Base-by-base conservation (phyloP, 371 early-diverging fungal species). In the Haplosporangium sp. region DNA sequence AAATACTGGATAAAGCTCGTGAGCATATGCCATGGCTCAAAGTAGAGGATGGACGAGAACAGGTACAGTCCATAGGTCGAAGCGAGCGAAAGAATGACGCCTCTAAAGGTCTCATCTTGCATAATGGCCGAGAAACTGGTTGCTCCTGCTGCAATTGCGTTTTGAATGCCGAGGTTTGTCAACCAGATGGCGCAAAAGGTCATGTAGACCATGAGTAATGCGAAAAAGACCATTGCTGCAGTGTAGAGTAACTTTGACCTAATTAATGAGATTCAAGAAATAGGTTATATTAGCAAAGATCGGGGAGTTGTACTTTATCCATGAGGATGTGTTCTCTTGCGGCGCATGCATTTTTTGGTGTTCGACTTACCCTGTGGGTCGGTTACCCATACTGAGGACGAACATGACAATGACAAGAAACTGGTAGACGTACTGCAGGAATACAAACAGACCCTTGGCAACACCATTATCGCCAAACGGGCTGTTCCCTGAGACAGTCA, bases 1-100 rank as follows among this genome's bases (percentile, higher is more conserved):
- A 95, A 74, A 75, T 98, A 97, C 84, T 97, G 98, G 21, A 92
- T 8, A 57, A 95, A 90, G 54, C 92, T 92, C 10, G 95, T 96
- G 42, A 98, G 69, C 95, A 97, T 95, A 82, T 98, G 99, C 95
- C 95, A 95, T 11, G 96, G 96, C 77, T 98, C 97, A 20, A 94
- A 75, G 73, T 93, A 94, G 62, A 95, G 55, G 40, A 95, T 54
- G 20, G 91, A 89, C 7, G 92, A 67, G 16, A 95, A 8, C 18
- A 95, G 69, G 81, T 94, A 98, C 12, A 98, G 61, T 3, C 94
- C 96, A 67, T 92, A 94, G 0, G 96, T 97, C 4, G 95, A 88
- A 9, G 87, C 89, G 55, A 95, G 68, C 2, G 96, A 94, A 40
- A 96, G 79, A 23, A 96, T 84, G 55, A 96, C 92, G 59, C 95